These are phyloP conservation scores for Strobilomyces echinocephalus DNA, from an alignment of 768 basidiomycete genomes.

Conservation along the genomic window DNA sequence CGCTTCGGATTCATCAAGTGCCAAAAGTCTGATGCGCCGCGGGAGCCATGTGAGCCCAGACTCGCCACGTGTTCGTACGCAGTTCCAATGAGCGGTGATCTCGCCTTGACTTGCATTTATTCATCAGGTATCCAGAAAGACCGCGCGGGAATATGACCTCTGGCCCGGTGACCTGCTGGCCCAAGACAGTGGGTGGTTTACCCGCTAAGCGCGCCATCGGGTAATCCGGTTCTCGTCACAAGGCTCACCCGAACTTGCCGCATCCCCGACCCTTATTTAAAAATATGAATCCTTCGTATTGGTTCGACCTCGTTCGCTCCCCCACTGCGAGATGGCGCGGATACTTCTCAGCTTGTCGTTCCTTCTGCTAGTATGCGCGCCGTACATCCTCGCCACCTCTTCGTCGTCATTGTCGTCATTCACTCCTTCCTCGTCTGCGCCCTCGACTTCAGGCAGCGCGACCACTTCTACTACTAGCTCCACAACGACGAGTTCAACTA, in stretches of 20 bases:
- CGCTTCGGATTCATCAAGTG: too few relatives aligned
- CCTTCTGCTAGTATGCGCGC: conserved; percentile 12
- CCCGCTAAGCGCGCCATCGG: neutral
- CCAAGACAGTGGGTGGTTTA: too few relatives aligned
- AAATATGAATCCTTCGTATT: neutral
- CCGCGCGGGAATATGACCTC: too few relatives aligned
- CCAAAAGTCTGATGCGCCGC: too few relatives aligned
- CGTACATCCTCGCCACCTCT: conserved; percentile 3
- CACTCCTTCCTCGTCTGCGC: neutral
- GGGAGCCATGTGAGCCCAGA: too few relatives aligned
- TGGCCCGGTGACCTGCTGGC: too few relatives aligned
- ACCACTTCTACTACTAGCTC: conserved; percentile 7
- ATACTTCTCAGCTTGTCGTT: conserved; percentile 7
- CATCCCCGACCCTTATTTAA: neutral
- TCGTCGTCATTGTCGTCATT: neutral
- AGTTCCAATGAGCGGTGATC: too few relatives aligned
- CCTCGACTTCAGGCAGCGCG: neutral
- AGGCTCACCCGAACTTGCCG: neutral
- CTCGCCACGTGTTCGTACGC: too few relatives aligned
- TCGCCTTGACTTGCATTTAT: too few relatives aligned
- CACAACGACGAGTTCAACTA: neutral
- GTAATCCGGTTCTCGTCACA: neutral
- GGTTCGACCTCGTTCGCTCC: neutral
- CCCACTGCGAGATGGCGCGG: conserved; percentile 16
- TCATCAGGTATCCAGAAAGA: too few relatives aligned